phyloP scores from a whole-genome alignment of 495 filamentous ascomycete genomes.

The Entonaema liquescens region DNA sequence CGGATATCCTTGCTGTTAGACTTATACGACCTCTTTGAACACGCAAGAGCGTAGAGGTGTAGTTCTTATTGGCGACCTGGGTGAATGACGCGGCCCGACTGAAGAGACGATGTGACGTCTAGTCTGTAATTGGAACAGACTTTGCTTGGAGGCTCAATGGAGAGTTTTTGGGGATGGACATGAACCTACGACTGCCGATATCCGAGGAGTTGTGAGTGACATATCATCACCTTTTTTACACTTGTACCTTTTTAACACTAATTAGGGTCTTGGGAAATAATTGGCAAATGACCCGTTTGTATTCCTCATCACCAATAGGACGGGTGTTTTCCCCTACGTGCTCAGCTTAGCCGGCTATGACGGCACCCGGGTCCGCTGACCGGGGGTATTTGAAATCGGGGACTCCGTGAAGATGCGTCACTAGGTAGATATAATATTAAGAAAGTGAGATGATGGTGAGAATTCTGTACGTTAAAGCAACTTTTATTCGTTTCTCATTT shows the following conservation, averaged over 20 bases:
- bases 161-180: neutral
- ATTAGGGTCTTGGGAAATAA: neutral
- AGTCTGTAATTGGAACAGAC: neutral
- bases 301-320: neutral
- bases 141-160: neutral
- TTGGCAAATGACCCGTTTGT: neutral
- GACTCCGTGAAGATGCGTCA: neutral
- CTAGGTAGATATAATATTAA: neutral
- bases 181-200: neutral
- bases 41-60: neutral
- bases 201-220: neutral
- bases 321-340: neutral
- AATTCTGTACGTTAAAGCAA: neutral
- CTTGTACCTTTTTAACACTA: neutral
- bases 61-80: neutral
- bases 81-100: neutral
- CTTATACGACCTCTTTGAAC: neutral
- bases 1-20: neutral
- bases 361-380: neutral
- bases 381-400: neutral
- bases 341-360: neutral
- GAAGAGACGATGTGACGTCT: neutral
- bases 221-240: neutral
- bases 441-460: neutral
- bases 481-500: conserved; percentile 25